A percentile compares a stretch with the other conserved stretches of the same genome.
These are phyloP conservation scores for Fremontodendron californicum DNA, from an alignment of 345 rosid genomes.

Conservation along the genomic window DNA sequence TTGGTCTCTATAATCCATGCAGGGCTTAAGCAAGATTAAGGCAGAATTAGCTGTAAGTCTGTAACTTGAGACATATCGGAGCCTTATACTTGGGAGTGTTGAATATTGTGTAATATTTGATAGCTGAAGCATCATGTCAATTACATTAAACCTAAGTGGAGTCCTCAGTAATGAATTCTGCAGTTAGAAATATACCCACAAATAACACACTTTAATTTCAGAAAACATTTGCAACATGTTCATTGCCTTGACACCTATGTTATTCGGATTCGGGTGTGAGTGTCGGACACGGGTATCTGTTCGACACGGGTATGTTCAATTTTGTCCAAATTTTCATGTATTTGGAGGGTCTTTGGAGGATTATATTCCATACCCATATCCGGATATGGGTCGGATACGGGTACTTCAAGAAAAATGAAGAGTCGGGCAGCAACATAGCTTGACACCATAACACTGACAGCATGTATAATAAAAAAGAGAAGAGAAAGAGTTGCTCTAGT, in stretches of 20 bases:
- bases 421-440: too few species aligned
- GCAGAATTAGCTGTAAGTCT: neutral
- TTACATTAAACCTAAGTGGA: neutral
- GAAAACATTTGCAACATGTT: neutral
- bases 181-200: neutral
- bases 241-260: neutral
- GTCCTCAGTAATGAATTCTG: neutral
- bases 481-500: neutral
- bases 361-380: too few species aligned
- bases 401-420: too few species aligned
- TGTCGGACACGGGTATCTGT: too few species aligned
- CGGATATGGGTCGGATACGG: too few species aligned
- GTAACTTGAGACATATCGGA: neutral
- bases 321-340: too few species aligned
- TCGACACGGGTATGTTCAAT: too few species aligned
- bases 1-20: neutral
- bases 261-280: too few species aligned
- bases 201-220: neutral
- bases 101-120: neutral
- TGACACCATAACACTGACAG: too few species aligned
- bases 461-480: neutral
- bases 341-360: too few species aligned
- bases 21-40: neutral
- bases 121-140: neutral
- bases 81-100: neutral